These are phyloP conservation scores for Saccharomycopsis sp. DNA, from an alignment of 805 yeast genomes.

Conservation along the genomic window DNA sequence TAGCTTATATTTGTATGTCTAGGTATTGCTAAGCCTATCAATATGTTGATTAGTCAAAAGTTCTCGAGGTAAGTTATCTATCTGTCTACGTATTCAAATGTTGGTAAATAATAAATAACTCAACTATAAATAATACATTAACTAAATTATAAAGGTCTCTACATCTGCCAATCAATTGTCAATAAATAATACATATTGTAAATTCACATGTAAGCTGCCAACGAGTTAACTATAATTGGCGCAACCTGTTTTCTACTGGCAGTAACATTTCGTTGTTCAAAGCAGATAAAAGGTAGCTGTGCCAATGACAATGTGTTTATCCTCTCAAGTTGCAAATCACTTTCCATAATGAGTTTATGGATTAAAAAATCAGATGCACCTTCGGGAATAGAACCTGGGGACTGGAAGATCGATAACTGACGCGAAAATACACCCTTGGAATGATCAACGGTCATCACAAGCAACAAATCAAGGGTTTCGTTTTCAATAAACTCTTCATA, in stretches of 20 bases:
- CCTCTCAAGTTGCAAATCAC: constrained; percentile 24
- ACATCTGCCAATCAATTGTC: too few species aligned
- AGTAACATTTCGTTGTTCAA: constrained; percentile 44
- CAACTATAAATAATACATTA: too few species aligned
- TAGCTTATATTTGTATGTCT: too few species aligned
- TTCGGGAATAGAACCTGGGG: background rate
- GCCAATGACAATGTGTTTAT: constrained; percentile 30
- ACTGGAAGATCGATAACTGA: background rate
- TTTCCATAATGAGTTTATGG: background rate
- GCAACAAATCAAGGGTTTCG: constrained; percentile 24
- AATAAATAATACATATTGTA: too few species aligned
- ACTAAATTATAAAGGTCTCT: too few species aligned
- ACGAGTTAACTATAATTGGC: constrained; percentile 38
- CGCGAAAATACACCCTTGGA: constrained; percentile 16
- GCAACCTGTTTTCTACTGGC: constrained; percentile 88
- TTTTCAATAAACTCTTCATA: constrained; percentile 25
- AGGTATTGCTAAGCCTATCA: too few species aligned
- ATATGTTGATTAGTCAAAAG: too few species aligned
- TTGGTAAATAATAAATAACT: too few species aligned
- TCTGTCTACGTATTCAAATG: too few species aligned
- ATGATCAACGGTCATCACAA: constrained; percentile 44
- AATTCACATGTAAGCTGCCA: background rate
- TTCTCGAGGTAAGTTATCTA: too few species aligned
- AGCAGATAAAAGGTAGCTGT: constrained; percentile 19
- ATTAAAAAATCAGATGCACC: background rate